Evolutionary conservation across 2,329 filamentous ascomycete species (phyloP).

Genomic region (Talaromyces pinophilus): DNA sequence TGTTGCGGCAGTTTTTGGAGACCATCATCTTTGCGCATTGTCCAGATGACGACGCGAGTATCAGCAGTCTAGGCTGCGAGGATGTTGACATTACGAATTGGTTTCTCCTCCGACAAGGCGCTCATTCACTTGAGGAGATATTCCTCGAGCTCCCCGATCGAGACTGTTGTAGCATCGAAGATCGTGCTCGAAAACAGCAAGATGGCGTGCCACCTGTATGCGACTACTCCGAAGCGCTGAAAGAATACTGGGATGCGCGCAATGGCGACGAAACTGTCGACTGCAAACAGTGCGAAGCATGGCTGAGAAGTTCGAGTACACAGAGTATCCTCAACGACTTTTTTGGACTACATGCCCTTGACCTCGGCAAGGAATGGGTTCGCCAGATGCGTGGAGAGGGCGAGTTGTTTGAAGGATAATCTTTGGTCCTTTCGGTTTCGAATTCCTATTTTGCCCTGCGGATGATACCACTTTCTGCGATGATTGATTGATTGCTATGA

Average conservation of each 20-base stretch:
- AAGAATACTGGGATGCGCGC: constrained; percentile 34
- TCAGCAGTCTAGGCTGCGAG: constrained; percentile 29
- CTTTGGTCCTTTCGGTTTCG: neutral
- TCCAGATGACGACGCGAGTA: constrained; percentile 32
- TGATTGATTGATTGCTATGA: constrained; percentile 15
- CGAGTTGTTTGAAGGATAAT: constrained; percentile 26
- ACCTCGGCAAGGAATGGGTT: constrained; percentile 32
- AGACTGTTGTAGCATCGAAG: constrained; percentile 31
- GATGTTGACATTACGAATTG: constrained; percentile 33
- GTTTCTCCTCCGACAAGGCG: constrained; percentile 33
- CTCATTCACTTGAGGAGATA: constrained; percentile 30
- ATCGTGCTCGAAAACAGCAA: constrained; percentile 24
- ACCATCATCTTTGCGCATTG: constrained; percentile 35
- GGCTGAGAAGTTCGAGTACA: constrained; percentile 33
- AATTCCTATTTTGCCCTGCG: neutral
- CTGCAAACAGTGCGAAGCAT: constrained; percentile 32
- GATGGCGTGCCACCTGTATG: constrained; percentile 24
- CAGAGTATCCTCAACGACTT: constrained; percentile 34
- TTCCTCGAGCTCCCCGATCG: constrained; percentile 31
- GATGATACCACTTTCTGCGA: constrained; percentile 25
- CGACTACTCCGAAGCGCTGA: constrained; percentile 31
- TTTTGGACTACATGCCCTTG: constrained; percentile 30
- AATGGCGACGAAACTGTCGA: constrained; percentile 29
- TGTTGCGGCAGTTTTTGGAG: constrained; percentile 34
- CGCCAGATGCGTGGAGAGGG: constrained; percentile 34